Evolutionary conservation across 2,329 filamentous ascomycete species (phyloP).

Genomic region (Juglanconis oblonga): DNA sequence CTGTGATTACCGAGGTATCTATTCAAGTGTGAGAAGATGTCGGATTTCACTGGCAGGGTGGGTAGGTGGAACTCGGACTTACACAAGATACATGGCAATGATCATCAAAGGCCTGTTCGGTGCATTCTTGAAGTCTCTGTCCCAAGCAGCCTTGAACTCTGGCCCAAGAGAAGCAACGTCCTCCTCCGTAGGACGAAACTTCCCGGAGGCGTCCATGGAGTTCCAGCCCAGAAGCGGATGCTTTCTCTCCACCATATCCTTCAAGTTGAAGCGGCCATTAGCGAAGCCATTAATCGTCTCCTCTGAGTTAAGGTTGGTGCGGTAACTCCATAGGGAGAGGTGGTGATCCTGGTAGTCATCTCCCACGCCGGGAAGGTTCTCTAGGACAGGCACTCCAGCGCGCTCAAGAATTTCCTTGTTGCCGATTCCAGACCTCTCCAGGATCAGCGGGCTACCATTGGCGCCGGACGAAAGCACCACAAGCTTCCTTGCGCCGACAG

Average conservation of each 20-base stretch:
- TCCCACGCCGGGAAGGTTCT: conserved; percentile 51
- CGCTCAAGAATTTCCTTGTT: conserved; percentile 42
- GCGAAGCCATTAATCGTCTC: conserved; percentile 50
- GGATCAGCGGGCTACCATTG: conserved; percentile 39
- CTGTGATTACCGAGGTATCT: conserved; percentile 32
- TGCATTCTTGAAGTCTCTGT: conserved; percentile 20
- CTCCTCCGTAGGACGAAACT: conserved; percentile 45
- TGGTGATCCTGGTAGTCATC: conserved; percentile 43
- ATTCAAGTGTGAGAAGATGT: not conserved
- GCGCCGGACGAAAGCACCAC: conserved; percentile 40
- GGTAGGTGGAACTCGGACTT: not conserved
- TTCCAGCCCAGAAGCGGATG: conserved; percentile 57
- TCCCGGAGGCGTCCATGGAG: conserved; percentile 51
- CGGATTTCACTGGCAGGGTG: not conserved
- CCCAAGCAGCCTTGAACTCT: conserved; percentile 22
- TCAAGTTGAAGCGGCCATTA: conserved; percentile 43
- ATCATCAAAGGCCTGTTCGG: conserved; percentile 33
- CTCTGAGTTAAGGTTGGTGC: conserved; percentile 22
- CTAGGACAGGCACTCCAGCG: conserved; percentile 42
- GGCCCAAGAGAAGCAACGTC: conserved; percentile 22
- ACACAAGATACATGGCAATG: conserved; percentile 28
- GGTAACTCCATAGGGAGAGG: not conserved
- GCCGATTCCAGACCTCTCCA: conserved; percentile 50
- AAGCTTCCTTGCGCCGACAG: conserved; percentile 44
- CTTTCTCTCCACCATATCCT: conserved; percentile 42